These are phyloP conservation scores for Xylaria longipes DNA, from an alignment of 495 filamentous ascomycete species.

Conservation along the genomic window DNA sequence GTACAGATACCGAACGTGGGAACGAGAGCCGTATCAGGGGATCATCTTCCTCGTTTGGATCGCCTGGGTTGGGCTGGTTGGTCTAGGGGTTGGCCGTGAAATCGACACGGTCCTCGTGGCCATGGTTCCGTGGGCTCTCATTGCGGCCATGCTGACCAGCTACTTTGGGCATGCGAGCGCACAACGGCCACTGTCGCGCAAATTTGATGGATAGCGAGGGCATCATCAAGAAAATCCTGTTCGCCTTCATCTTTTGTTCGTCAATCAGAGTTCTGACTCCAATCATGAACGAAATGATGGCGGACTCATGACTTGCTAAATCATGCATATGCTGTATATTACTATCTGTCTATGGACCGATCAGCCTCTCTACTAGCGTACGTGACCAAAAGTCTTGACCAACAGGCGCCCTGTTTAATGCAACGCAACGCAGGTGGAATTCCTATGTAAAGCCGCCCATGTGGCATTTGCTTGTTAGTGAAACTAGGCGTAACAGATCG, in stretches of 20 bases:
- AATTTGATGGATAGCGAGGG: not conserved
- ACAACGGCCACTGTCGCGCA: slow-evolving; percentile 23
- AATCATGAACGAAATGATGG: not conserved
- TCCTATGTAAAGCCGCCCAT: slow-evolving; percentile 1
- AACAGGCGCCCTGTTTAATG: slow-evolving; percentile 10
- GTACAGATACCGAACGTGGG: slow-evolving; percentile 49
- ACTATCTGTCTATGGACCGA: slow-evolving; percentile 17
- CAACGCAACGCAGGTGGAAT: slow-evolving; percentile 1
- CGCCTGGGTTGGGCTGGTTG: slow-evolving; percentile 36
- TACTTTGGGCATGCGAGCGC: slow-evolving; percentile 30
- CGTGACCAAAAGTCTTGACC: slow-evolving; percentile 15
- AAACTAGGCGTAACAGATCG: slow-evolving; percentile 7
- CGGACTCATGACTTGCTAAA: not conserved
- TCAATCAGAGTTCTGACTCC: not conserved
- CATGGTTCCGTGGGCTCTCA: slow-evolving; percentile 50
- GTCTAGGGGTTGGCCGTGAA: slow-evolving; percentile 39
- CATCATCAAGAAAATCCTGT: not conserved
- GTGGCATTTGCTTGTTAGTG: not conserved
- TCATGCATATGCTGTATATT: slow-evolving; percentile 23
- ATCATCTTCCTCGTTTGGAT: slow-evolving; percentile 46
- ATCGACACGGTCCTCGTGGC: slow-evolving; percentile 52
- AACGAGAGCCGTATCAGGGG: slow-evolving; percentile 47
- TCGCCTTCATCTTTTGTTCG: not conserved
- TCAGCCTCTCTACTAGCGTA: not conserved
- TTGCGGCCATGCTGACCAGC: slow-evolving; percentile 50